Percentiles rank a stretch among this genome's conserved stretches.
Conservation (phyloP, 306 rosid species). For the Styphnolobium japonicum region DNA sequence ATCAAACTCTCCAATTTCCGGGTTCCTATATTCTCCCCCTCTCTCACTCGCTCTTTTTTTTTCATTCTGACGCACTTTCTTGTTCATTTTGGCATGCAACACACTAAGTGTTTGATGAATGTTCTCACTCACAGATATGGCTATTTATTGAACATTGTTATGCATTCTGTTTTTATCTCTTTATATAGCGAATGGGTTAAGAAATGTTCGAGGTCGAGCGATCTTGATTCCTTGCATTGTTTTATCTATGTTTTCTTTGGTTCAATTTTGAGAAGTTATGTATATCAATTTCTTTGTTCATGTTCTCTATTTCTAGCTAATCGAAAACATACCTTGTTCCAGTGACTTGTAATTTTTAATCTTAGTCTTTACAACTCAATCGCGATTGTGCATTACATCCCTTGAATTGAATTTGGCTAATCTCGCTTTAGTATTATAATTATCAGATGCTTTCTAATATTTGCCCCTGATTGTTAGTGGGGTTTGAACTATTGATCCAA, state of each 20-base stretch:
- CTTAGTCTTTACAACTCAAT: background rate
- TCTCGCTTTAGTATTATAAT: background rate
- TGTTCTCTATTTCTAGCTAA: background rate
- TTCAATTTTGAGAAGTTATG: background rate
- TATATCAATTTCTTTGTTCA: background rate
- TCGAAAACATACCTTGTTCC: background rate
- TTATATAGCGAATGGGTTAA: background rate
- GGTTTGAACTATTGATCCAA: background rate
- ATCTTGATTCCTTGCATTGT: background rate
- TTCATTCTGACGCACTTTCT: no score
- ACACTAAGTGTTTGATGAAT: conserved; percentile 33
- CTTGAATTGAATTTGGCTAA: background rate
- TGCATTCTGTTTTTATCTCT: background rate
- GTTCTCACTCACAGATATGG: conserved; percentile 3
- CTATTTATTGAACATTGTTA: background rate
- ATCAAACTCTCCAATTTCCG: conserved; percentile 52
- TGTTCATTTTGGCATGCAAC: no score
- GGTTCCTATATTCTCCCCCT: conserved; percentile 16
- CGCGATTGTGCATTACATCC: background rate
- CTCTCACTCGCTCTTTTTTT: background rate
- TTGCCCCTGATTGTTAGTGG: background rate
- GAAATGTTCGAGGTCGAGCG: background rate
- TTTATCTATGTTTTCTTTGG: background rate
- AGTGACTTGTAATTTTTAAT: background rate
- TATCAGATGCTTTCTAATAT: background rate